These are phyloP conservation scores for Talaromyces sp. DNA, from an alignment of 2,329 filamentous ascomycete species.

Conservation along the genomic window DNA sequence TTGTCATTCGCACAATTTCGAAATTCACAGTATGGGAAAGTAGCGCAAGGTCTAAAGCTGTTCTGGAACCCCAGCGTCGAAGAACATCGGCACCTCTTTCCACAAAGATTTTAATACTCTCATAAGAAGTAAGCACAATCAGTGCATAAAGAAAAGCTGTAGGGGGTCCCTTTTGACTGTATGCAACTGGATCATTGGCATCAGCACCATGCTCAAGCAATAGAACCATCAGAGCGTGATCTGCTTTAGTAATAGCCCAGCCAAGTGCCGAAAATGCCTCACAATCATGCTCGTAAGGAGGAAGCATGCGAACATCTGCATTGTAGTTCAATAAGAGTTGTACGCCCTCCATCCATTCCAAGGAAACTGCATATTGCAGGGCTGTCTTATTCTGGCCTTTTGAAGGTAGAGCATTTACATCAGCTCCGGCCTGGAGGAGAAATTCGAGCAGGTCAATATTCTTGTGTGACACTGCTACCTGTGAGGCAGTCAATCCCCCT, in stretches of 20 bases:
- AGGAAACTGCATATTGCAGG: background rate
- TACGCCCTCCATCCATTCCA: background rate
- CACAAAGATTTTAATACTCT: background rate
- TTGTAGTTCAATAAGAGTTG: background rate
- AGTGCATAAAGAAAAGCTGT: background rate
- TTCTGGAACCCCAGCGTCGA: background rate
- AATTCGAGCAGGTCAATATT: background rate
- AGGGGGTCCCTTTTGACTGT: background rate
- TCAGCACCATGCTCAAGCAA: background rate
- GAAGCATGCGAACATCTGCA: background rate
- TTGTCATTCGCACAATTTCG: background rate
- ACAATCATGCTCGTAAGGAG: background rate
- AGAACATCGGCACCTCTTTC: background rate
- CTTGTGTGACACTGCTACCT: background rate
- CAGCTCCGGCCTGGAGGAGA: background rate
- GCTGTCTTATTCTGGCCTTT: background rate
- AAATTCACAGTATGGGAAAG: rapidly evolving
- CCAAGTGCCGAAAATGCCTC: background rate
- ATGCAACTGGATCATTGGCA: background rate
- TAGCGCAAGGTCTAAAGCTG: background rate
- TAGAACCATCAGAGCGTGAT: background rate
- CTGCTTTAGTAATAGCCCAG: background rate
- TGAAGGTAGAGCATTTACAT: background rate
- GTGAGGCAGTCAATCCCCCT: background rate
- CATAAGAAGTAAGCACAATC: background rate